phyloP scores from a whole-genome alignment of 2,329 filamentous ascomycete species.

The Calonectria ilicicola region DNA sequence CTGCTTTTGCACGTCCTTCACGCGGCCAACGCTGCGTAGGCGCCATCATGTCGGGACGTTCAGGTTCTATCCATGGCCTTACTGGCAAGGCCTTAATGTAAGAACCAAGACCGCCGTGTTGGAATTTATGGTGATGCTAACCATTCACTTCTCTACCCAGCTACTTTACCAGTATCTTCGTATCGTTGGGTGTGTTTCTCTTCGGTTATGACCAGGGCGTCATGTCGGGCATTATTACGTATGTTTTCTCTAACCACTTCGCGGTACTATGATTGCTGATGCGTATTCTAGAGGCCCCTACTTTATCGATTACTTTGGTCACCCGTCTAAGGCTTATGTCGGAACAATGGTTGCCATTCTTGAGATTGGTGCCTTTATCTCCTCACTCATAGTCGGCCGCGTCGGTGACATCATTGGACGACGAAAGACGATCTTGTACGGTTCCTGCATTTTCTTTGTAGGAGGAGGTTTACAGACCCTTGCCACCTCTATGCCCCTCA shows the following conservation, averaged over 20 bases:
- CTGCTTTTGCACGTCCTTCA: slow-evolving; percentile 69
- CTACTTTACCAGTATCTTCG: slow-evolving; percentile 94
- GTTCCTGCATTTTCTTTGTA: slow-evolving; percentile 86
- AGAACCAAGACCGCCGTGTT: slow-evolving; percentile 36
- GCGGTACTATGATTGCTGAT: slow-evolving; percentile 34
- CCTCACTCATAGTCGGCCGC: slow-evolving; percentile 86
- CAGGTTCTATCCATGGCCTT: slow-evolving; percentile 85
- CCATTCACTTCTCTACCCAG: slow-evolving; percentile 56
- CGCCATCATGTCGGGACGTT: slow-evolving; percentile 86
- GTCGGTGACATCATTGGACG: slow-evolving; percentile 94
- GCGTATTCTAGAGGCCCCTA: slow-evolving; percentile 75
- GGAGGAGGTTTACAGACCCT: slow-evolving; percentile 89
- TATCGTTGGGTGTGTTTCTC: slow-evolving; percentile 87
- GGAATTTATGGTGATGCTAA: slow-evolving; percentile 29
- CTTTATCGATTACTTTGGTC: slow-evolving; percentile 92
- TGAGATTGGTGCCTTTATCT: slow-evolving; percentile 91
- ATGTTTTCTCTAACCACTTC: slow-evolving; percentile 45
- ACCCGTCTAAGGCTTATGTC: slow-evolving; percentile 87
- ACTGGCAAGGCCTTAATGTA: slow-evolving; percentile 96
- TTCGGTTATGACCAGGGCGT: slow-evolving; percentile 93
- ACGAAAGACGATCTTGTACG: slow-evolving; percentile 90
- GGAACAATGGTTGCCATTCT: slow-evolving; percentile 98
- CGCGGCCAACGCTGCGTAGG: slow-evolving; percentile 79
- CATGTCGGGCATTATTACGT: slow-evolving; percentile 82
- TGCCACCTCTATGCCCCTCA: slow-evolving; percentile 87